Percentiles rank a stretch among this genome's conserved stretches.
phyloP scores from a whole-genome alignment of 2,329 filamentous ascomycete species.

The Cladosporium oxysporum region DNA sequence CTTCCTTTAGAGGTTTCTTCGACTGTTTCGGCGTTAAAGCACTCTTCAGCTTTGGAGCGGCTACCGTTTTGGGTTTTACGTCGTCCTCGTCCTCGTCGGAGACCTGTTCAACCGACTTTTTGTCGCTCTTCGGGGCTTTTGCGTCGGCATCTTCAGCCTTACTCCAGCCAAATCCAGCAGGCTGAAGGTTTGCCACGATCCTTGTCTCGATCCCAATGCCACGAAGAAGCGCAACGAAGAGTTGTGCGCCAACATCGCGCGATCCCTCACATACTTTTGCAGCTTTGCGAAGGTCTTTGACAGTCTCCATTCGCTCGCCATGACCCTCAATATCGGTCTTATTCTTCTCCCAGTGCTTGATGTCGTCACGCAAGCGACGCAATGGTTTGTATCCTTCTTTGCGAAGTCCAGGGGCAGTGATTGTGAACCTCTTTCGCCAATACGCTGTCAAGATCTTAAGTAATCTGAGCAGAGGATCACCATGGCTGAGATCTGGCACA shows the following conservation, averaged over 20 bases:
- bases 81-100: conserved; percentile 25
- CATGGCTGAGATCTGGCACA: conserved; percentile 73
- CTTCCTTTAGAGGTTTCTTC: conserved; percentile 19
- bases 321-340: conserved; percentile 64
- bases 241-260: conserved; percentile 81
- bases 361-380: conserved; percentile 71
- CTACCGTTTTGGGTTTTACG: conserved; percentile 22
- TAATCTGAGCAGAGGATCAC: conserved; percentile 77
- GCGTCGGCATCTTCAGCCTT: conserved; percentile 76
- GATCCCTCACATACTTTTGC: conserved; percentile 77
- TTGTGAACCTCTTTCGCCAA: conserved; percentile 82
- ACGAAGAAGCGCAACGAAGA: conserved; percentile 83
- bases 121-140: conserved; percentile 41
- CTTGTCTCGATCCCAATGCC: conserved; percentile 79
- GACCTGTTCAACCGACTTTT: conserved; percentile 13
- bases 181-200: conserved; percentile 81
- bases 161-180: conserved; percentile 86
- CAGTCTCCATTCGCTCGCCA: conserved; percentile 71
- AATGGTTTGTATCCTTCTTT: conserved; percentile 86
- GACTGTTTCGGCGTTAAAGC: conserved; percentile 17
- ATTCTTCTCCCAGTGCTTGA: conserved; percentile 67
- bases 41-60: conserved; percentile 13
- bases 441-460: conserved; percentile 76
- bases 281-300: conserved; percentile 67
- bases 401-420: conserved; percentile 77